phyloP scores from a whole-genome alignment of 352 stramenopile genomes.

The Phytophthora idaei region DNA sequence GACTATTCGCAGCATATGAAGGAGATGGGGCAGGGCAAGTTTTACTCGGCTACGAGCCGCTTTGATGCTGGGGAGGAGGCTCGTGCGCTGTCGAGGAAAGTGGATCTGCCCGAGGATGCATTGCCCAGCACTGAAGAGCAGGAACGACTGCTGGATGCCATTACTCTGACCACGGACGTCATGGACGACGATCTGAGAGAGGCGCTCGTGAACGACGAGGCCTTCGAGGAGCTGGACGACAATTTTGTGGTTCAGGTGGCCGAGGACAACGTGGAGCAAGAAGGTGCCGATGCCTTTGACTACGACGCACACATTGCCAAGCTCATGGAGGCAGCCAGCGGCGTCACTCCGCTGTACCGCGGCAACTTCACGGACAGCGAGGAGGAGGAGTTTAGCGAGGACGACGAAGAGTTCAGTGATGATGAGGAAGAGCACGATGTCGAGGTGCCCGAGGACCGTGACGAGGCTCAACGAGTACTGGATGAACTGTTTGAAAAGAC shows the following conservation, averaged over 20 bases:
- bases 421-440: constrained; percentile 43
- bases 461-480: constrained; percentile 85
- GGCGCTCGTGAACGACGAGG: constrained; percentile 81
- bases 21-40: constrained; percentile 87
- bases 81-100: constrained; percentile 58
- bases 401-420: constrained; percentile 65
- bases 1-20: constrained; percentile 94
- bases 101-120: constrained; percentile 72
- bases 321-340: constrained; percentile 89
- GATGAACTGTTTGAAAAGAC: constrained; percentile 91
- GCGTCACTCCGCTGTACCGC: constrained; percentile 63
- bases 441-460: constrained; percentile 44
- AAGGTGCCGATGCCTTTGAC: constrained; percentile 77
- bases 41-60: constrained; percentile 76
- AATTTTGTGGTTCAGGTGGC: constrained; percentile 91
- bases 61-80: constrained; percentile 58
- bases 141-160: constrained; percentile 81
- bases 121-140: constrained; percentile 72
- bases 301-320: constrained; percentile 94
- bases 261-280: constrained; percentile 45
- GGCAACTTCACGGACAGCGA: constrained; percentile 76
- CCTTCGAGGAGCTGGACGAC: constrained; percentile 91
- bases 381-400: constrained; percentile 88
- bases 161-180: constrained; percentile 83
- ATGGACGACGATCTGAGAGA: constrained; percentile 90